phyloP scores from a whole-genome alignment of 805 yeast genomes.

The Pichia exigua region DNA sequence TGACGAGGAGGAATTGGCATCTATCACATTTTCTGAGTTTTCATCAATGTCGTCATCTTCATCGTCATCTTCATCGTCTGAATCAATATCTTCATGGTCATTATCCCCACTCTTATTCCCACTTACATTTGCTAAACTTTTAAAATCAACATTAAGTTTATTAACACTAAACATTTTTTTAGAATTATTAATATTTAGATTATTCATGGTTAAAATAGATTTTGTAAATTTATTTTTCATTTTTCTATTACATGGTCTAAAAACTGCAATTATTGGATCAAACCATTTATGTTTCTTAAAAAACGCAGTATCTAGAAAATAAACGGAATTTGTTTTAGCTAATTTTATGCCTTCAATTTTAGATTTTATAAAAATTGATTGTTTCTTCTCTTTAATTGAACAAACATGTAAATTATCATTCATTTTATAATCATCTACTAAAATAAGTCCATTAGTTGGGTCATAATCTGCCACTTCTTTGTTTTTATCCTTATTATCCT shows the following conservation, averaged over 20 bases:
- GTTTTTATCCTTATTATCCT: neutral
- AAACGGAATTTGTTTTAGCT: constrained; percentile 25
- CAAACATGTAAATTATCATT: constrained; percentile 16
- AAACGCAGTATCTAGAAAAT: constrained; percentile 19
- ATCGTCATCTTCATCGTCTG: constrained; percentile 12
- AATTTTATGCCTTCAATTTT: constrained; percentile 26
- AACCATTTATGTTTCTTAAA: constrained; percentile 20
- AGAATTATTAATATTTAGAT: neutral
- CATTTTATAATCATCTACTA: constrained; percentile 14
- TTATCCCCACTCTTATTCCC: neutral
- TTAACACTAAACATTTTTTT: constrained; percentile 8
- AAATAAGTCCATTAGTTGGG: neutral
- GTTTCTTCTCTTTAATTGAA: constrained; percentile 20
- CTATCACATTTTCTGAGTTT: constrained; percentile 5
- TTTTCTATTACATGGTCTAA: constrained; percentile 27
- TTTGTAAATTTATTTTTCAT: constrained; percentile 23
- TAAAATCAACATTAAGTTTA: constrained; percentile 8
- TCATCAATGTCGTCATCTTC: constrained; percentile 11
- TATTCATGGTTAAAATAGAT: constrained; percentile 14
- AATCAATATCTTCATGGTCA: constrained; percentile 6
- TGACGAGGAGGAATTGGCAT: neutral
- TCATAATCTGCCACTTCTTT: neutral
- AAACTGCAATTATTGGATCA: constrained; percentile 21
- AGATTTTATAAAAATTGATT: constrained; percentile 15
- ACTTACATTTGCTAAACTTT: neutral